Percentiles rank a stretch among this genome's conserved stretches.
These are phyloP conservation scores for Phyllosticta capitalensis DNA, from an alignment of 2,329 filamentous ascomycete genomes.

Conservation along the genomic window DNA sequence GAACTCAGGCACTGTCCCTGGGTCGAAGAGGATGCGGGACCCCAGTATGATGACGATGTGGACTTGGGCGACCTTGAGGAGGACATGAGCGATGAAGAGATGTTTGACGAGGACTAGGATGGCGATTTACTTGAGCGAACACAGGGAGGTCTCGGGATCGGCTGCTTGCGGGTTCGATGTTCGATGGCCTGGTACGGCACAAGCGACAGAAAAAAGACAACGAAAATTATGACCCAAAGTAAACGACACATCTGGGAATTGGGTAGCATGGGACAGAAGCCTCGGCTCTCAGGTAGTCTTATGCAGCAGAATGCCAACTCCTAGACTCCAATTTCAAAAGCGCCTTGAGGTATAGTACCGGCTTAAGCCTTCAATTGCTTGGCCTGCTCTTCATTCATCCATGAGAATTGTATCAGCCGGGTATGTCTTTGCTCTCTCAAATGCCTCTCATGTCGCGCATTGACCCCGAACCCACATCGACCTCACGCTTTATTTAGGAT, in stretches of 20 bases:
- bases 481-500: conserved; percentile 17
- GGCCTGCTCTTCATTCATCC: not conserved
- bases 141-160: too few relatives aligned
- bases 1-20: not conserved
- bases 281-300: not conserved
- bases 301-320: not conserved
- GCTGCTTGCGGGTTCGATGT: too few relatives aligned
- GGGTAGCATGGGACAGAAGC: not conserved
- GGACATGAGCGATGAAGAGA: conserved; percentile 7
- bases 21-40: not conserved
- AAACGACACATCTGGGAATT: not conserved
- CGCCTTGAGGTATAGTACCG: not conserved
- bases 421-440: not conserved
- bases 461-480: not conserved
- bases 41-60: not conserved
- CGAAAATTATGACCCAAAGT: not conserved
- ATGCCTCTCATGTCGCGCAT: not conserved
- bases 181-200: too few relatives aligned
- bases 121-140: too few relatives aligned
- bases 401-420: not conserved
- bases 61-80: conserved; percentile 7
- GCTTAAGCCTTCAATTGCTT: not conserved
- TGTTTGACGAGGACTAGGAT: not conserved
- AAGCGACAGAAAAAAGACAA: too few relatives aligned
- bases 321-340: not conserved